A percentile compares a stretch with the other conserved stretches of the same genome.
phyloP scores from a whole-genome alignment of 2,329 filamentous ascomycete genomes.

The Ophiostoma sp. region DNA sequence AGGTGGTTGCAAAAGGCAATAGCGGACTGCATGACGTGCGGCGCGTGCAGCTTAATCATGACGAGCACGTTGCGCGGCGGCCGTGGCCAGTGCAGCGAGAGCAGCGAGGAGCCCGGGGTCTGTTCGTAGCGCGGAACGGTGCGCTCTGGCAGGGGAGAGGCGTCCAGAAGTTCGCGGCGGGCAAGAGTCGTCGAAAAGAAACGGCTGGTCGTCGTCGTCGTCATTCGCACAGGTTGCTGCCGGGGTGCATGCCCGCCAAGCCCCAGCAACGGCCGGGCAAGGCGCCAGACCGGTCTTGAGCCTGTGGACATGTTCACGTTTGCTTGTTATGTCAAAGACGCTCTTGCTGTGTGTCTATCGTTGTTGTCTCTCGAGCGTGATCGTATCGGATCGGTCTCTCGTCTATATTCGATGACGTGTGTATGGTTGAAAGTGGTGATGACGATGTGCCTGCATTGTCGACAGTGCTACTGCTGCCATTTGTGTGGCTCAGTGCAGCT shows the following conservation, averaged over 20 bases:
- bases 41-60: constrained; percentile 54
- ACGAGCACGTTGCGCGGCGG: constrained; percentile 54
- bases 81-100: constrained; percentile 51
- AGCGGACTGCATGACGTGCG: constrained; percentile 49
- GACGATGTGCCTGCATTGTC: constrained; percentile 4
- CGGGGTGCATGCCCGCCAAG: too few relatives aligned
- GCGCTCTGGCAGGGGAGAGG: constrained; percentile 48
- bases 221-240: background rate
- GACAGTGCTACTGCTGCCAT: background rate
- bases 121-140: constrained; percentile 61
- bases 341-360: background rate
- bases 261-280: background rate
- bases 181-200: constrained; percentile 46
- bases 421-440: background rate
- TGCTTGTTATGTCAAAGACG: too few relatives aligned
- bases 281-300: background rate
- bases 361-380: background rate
- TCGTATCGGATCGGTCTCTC: background rate
- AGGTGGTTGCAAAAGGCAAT: constrained; percentile 64
- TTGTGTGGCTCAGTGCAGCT: background rate
- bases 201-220: background rate
- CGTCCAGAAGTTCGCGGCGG: constrained; percentile 47
- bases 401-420: constrained; percentile 11
- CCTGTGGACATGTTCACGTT: background rate
- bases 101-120: constrained; percentile 49